Evolutionary conservation across 352 stramenopile genomes (phyloP).

Genomic region (Pythium folliculosum): DNA sequence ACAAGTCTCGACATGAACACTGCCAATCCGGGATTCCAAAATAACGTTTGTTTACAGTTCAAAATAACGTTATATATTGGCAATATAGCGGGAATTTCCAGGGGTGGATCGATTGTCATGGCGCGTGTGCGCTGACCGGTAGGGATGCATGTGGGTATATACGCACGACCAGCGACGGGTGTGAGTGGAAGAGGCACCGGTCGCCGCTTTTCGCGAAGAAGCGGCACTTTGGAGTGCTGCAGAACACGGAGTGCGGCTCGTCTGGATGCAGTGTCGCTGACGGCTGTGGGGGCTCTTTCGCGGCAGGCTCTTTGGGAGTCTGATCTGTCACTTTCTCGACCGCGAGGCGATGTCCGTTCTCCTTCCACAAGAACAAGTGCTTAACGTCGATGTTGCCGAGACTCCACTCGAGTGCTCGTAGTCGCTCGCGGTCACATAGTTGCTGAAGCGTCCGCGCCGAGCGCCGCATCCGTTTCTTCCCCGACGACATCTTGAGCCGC

Average conservation of each 20-base stretch:
- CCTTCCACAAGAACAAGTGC: conserved; percentile 59
- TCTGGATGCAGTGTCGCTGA: background rate
- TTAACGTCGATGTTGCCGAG: conserved; percentile 54
- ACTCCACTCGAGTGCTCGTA: conserved; percentile 63
- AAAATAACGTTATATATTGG: conserved; percentile 34
- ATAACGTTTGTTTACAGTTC: conserved; percentile 14
- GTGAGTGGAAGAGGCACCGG: conserved; percentile 64
- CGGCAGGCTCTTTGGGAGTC: background rate
- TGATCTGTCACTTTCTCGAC: conserved; percentile 30
- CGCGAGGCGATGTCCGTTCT: conserved; percentile 53
- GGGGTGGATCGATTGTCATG: background rate
- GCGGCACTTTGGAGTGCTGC: conserved; percentile 37
- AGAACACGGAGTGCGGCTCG: conserved; percentile 57
- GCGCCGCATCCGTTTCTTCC: conserved; percentile 16
- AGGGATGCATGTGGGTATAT: background rate
- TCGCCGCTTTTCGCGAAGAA: conserved; percentile 67
- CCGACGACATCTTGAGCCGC: background rate
- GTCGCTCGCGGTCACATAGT: conserved; percentile 41
- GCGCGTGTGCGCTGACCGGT: background rate
- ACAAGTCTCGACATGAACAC: background rate
- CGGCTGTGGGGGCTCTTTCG: background rate
- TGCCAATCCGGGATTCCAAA: background rate
- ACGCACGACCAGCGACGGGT: background rate
- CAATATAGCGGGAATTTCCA: background rate
- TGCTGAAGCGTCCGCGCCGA: conserved; percentile 26